A percentile compares a stretch with the other conserved stretches of the same genome.
Evolutionary conservation across 495 filamentous ascomycete genomes (phyloP).

Genomic region (Tuber microsphaerosporum): DNA sequence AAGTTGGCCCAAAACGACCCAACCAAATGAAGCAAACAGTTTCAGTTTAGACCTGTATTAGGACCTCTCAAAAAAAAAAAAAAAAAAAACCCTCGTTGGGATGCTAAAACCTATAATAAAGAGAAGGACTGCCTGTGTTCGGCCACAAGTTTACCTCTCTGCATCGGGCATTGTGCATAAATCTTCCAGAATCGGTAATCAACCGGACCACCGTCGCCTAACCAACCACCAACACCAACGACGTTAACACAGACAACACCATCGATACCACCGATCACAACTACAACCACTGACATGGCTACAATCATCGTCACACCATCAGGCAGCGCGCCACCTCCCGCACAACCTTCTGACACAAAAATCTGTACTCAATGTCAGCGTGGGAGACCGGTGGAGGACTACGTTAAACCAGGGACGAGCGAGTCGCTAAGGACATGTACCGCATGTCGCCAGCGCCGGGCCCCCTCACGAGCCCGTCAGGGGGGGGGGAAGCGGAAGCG

Average conservation of each 20-base stretch:
- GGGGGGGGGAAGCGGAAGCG: not conserved
- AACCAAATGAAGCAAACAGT: not conserved
- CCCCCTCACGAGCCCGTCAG: not conserved
- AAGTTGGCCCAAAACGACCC: not conserved
- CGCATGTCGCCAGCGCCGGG: not conserved
- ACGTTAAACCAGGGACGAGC: not conserved
- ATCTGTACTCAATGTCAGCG: not conserved
- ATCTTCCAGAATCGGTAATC: not conserved
- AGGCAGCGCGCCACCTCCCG: not conserved
- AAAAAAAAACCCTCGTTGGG: not conserved
- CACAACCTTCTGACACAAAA: not conserved
- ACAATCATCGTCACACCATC: not conserved
- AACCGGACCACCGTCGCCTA: not conserved
- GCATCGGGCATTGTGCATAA: not conserved
- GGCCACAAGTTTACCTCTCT: not conserved
- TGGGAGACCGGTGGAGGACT: not conserved
- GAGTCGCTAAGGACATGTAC: not conserved
- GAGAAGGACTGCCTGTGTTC: not conserved
- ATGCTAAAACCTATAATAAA: not conserved
- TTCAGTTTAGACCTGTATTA: not conserved
- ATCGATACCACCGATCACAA: not conserved
- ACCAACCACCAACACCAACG: not conserved
- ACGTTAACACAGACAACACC: not conserved
- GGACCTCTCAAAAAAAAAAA: not conserved
- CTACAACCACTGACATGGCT: not conserved